Evolutionary conservation across 345 rosid genomes (phyloP), one percentile per base, ranked within the genome.

Genomic region (Schrenkiella parvula): DNA sequence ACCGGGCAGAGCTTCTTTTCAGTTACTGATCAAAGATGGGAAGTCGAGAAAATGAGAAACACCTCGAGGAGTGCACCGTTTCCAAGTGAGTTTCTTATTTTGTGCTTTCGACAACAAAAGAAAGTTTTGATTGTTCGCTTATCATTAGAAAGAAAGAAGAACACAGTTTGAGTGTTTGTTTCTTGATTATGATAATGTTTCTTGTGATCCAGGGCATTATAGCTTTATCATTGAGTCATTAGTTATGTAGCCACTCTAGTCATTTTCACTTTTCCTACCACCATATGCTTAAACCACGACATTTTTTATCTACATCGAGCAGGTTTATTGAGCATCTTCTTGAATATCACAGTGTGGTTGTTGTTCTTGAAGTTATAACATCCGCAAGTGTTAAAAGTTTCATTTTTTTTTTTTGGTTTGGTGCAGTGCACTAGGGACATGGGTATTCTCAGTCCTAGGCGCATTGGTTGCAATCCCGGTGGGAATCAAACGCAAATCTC

Each of bases 401-500:
- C 0, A 12, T 3, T 21, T 22, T 15, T 14, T 38, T 42, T 21
- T 4, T 5, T 72, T 17, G 6, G 25, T n/a, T n/a, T n/a, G 53
- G 42, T 48, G 51, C 82, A 91, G 97, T 68, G 97, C 98, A 61
- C 58, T 91, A 81, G 98, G 98, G 10, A 91, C 98, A 18, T 89
- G 97, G 97, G 87, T 93, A 38, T 93, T 93, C 82, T 89, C 98
- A 4, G 91, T 87, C 1, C 82, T 81, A 0, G 97, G 97, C 6
- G 96, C 96, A 71, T 80, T 93, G 82, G 64, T 89, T 5, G 98
- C 97, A 2, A 93, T 91, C 75, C 98, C 97, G 1, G 89, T 89
- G 14, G 98, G 98, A 14, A 93, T 93, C 39, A 93, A 85, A 71
- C 84, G 91, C 44, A 93, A 91, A 79, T 93, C 97, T 38, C 71